phyloP scores from a whole-genome alignment of 2,329 filamentous ascomycete genomes.

The Pseudocercospora musae region DNA sequence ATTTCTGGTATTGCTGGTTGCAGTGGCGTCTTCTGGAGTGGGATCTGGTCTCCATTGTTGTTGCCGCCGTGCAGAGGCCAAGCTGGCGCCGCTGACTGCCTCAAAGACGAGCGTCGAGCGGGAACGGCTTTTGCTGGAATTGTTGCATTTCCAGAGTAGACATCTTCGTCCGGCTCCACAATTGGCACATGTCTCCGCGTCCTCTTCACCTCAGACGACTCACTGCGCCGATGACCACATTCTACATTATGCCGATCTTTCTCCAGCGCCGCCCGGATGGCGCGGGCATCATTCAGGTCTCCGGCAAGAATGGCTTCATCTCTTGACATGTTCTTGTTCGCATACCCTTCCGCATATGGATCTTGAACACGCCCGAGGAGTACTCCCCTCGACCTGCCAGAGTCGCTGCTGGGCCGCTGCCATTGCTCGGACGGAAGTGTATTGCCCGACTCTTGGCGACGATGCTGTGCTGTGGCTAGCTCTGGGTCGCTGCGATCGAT shows the following conservation, averaged over 20 bases:
- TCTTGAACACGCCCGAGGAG: constrained; percentile 7
- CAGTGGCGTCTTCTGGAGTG: neutral
- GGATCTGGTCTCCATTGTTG: neutral
- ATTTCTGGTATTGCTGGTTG: neutral
- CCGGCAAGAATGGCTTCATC: constrained; percentile 9
- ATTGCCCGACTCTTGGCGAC: neutral
- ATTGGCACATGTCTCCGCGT: neutral
- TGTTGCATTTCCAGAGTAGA: neutral
- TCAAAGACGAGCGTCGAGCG: neutral
- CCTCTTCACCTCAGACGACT: neutral
- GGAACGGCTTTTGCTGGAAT: constrained; percentile 6
- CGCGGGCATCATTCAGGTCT: constrained; percentile 6
- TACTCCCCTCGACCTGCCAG: neutral
- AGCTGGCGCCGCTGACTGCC: neutral
- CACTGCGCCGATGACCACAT: neutral
- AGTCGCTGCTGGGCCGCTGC: neutral
- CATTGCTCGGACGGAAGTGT: neutral
- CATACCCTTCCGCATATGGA: constrained; percentile 13
- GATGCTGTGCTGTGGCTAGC: neutral
- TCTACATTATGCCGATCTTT: constrained; percentile 1
- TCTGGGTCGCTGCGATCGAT: neutral
- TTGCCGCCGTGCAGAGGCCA: neutral
- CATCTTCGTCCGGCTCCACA: neutral
- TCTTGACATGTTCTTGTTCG: constrained; percentile 9
- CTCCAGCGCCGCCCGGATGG: constrained; percentile 9